phyloP scores from a whole-genome alignment of 495 filamentous ascomycete genomes.

The Xylaria castorea region DNA sequence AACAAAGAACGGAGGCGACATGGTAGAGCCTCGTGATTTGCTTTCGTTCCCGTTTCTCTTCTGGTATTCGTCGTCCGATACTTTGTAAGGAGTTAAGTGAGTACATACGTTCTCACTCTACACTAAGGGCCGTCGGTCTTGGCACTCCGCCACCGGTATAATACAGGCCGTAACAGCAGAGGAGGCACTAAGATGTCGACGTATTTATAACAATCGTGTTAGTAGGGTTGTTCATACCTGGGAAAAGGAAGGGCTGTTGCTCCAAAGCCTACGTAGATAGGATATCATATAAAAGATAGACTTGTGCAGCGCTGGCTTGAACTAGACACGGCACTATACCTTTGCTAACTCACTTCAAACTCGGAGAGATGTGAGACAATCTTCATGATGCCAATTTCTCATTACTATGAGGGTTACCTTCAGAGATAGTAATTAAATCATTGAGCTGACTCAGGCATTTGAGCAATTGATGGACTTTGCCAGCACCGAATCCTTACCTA shows the following conservation, averaged over 20 bases:
- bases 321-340: too few species aligned
- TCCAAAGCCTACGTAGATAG: not conserved
- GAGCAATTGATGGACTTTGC: not conserved
- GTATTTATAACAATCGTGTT: not conserved
- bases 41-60: not conserved
- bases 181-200: not conserved
- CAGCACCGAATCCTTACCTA: not conserved
- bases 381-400: not conserved
- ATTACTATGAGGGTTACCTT: not conserved
- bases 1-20: slow-evolving; percentile 1
- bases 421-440: not conserved
- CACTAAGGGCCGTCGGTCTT: not conserved
- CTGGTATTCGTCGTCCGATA: not conserved
- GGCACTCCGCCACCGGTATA: not conserved
- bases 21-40: not conserved
- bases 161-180: not conserved
- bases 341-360: too few species aligned
- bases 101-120: not conserved
- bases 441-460: not conserved
- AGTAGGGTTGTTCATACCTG: too few species aligned
- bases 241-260: too few species aligned
- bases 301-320: not conserved
- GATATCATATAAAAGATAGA: not conserved
- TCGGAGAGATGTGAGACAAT: not conserved
- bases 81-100: not conserved